phyloP scores from a whole-genome alignment of 2,329 filamentous ascomycete genomes.

The Penicillium decumbens region DNA sequence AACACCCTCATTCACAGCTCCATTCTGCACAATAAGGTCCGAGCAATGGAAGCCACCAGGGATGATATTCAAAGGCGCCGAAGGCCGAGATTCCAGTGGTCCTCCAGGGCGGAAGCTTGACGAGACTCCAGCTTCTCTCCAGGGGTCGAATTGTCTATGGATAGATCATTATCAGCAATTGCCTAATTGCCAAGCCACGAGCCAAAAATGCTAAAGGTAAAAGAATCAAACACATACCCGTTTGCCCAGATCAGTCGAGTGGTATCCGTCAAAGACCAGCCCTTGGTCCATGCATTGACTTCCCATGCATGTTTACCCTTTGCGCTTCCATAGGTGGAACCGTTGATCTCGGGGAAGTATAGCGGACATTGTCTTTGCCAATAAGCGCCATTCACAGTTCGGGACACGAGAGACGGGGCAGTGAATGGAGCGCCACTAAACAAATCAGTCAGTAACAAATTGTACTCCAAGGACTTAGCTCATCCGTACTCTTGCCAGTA shows the following conservation, averaged over 20 bases:
- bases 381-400: slow-evolving; percentile 50
- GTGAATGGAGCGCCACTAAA: slow-evolving; percentile 47
- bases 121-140: slow-evolving; percentile 53
- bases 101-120: slow-evolving; percentile 53
- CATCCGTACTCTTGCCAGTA: slow-evolving; percentile 51
- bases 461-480: neutral
- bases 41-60: slow-evolving; percentile 54
- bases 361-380: slow-evolving; percentile 53
- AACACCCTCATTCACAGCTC: slow-evolving; percentile 44
- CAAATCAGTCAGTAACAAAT: slow-evolving; percentile 35
- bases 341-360: slow-evolving; percentile 51
- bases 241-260: slow-evolving; percentile 57
- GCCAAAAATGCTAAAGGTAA: neutral
- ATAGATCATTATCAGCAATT: neutral
- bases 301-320: slow-evolving; percentile 46
- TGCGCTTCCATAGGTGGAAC: slow-evolving; percentile 49
- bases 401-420: slow-evolving; percentile 49
- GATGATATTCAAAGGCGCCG: slow-evolving; percentile 52
- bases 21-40: slow-evolving; percentile 50
- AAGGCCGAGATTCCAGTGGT: slow-evolving; percentile 45
- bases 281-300: slow-evolving; percentile 53
- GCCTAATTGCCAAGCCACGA: neutral
- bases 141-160: slow-evolving; percentile 53
- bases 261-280: slow-evolving; percentile 52
- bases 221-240: slow-evolving; percentile 35